Base-by-base conservation (phyloP, 1,284 basidiomycete genomes). In the Rhodotorula sp. region DNA sequence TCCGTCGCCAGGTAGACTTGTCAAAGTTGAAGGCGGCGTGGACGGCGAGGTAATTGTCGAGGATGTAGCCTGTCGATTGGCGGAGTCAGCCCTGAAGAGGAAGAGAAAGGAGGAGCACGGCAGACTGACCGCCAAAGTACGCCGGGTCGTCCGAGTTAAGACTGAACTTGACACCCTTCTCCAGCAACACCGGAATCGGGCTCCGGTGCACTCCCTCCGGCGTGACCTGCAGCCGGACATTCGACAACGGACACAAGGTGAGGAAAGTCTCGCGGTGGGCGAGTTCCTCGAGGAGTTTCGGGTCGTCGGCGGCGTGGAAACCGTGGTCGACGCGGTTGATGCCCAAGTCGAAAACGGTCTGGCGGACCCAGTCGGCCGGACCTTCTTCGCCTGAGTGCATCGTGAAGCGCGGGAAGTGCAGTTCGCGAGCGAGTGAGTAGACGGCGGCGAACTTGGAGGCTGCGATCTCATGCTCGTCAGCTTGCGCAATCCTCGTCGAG, bases 61-160 rank as follows among this genome's bases (percentile, higher is more conserved):
- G 62, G 39, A 76, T 52, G 69, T 71, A 77, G 32, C 71, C 67
- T 69, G 54, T 15, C 6, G 27, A 44, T 7, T 6, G 36, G 22
- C 7, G 7, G 39, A 17, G 15, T 53, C 24, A 56, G 52, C 24
- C 1, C 29, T 46, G 56, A 13, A 57, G 47, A 47, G 8, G 9
- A 20, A 29, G 27, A 62, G 29, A 19, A 32, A 19, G 22, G 1
- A 11, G 19, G 27, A n/a, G 13, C 47, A 7, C 19, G 5, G 36
- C n/a, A 19, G 24, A 56, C 61, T 49, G 24, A 71, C 66, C 74
- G 27, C 73, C 76, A 32, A 77, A 75, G 63, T 74, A 77, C 4
- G 74, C 66, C 10, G 77, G 77, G 64, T 78, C 77, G 59, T 78
- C 77, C 22, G 70, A 70, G 61, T 78, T 78, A 67, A 78, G 65